A percentile compares a stretch with the other conserved stretches of the same genome.
Conservation (phyloP, 2,329 filamentous ascomycete genomes). For the Thelonectria olida region DNA sequence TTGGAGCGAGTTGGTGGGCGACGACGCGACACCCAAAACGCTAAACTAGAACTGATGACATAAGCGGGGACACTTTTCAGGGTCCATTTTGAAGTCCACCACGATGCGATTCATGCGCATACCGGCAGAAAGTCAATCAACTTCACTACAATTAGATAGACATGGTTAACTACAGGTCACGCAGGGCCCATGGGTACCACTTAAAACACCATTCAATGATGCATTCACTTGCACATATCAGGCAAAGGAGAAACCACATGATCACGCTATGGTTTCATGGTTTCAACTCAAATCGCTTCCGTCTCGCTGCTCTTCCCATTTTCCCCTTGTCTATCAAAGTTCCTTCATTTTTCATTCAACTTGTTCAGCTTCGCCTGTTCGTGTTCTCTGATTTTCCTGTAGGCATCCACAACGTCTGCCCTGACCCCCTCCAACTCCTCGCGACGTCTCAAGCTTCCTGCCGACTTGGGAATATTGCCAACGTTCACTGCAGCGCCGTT, state of each 20-base stretch:
- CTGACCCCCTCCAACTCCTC: conserved; percentile 50
- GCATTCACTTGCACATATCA: not conserved
- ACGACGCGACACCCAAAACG: conserved; percentile 5
- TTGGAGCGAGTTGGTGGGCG: conserved; percentile 1
- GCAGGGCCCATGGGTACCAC: too few relatives aligned
- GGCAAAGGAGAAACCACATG: not conserved
- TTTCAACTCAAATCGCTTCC: not conserved
- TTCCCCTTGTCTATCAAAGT: not conserved
- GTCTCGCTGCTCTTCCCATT: not conserved
- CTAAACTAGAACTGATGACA: conserved; percentile 27
- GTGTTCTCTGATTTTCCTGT: conserved; percentile 49
- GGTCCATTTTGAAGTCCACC: not conserved
- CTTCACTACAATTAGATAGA: too few relatives aligned
- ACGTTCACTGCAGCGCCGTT: conserved; percentile 48
- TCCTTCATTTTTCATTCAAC: not conserved
- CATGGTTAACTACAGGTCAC: too few relatives aligned
- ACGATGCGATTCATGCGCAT: not conserved
- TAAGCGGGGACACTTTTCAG: conserved; percentile 24
- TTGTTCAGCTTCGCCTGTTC: conserved; percentile 47
- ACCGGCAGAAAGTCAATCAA: too few relatives aligned
- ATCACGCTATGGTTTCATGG: not conserved
- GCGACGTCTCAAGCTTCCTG: conserved; percentile 50
- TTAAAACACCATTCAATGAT: too few relatives aligned
- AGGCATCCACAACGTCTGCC: conserved; percentile 50
- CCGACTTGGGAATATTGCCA: conserved; percentile 48